phyloP scores from a whole-genome alignment of 192 early-diverging fungal species.

The Coemansia sp. region DNA sequence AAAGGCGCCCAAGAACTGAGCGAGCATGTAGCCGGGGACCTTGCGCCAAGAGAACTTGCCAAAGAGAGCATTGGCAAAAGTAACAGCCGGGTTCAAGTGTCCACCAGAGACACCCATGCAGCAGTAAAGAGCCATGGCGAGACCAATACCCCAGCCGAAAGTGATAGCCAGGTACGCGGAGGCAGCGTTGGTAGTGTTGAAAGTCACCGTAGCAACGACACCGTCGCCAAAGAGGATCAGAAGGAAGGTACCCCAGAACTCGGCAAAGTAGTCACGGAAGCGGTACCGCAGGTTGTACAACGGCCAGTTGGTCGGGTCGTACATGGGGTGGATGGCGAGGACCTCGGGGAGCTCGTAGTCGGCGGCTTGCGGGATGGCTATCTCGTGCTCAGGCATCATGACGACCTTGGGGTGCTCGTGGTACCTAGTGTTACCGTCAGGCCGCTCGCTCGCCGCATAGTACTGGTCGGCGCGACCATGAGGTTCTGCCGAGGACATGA shows the following conservation, averaged over 20 bases:
- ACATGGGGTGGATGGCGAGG: slow-evolving; percentile 36
- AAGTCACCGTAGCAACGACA: slow-evolving; percentile 59
- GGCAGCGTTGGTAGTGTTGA: slow-evolving; percentile 48
- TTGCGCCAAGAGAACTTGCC: slow-evolving; percentile 73
- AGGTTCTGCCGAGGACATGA: slow-evolving; percentile 8
- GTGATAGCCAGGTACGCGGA: slow-evolving; percentile 61
- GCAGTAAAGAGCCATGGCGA: slow-evolving; percentile 68
- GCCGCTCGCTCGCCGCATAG: slow-evolving; percentile 3
- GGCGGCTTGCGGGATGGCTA: slow-evolving; percentile 39
- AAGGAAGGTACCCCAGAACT: slow-evolving; percentile 76
- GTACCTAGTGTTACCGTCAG: slow-evolving; percentile 9
- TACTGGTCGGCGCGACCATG: slow-evolving; percentile 4
- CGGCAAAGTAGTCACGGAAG: slow-evolving; percentile 68
- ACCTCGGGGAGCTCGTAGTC: slow-evolving; percentile 48
- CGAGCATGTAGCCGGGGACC: slow-evolving; percentile 65
- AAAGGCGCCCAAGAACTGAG: slow-evolving; percentile 77
- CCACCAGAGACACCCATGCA: slow-evolving; percentile 71
- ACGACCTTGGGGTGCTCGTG: slow-evolving; percentile 48
- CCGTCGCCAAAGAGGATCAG: slow-evolving; percentile 70
- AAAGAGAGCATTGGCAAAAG: slow-evolving; percentile 67
- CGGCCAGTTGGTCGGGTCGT: slow-evolving; percentile 58
- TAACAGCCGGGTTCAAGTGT: slow-evolving; percentile 81
- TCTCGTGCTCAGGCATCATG: slow-evolving; percentile 42
- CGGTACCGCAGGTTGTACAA: slow-evolving; percentile 31
- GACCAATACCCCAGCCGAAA: slow-evolving; percentile 68